These are phyloP conservation scores for Tylopilus sp. DNA, from an alignment of 768 basidiomycete species.

Conservation along the genomic window DNA sequence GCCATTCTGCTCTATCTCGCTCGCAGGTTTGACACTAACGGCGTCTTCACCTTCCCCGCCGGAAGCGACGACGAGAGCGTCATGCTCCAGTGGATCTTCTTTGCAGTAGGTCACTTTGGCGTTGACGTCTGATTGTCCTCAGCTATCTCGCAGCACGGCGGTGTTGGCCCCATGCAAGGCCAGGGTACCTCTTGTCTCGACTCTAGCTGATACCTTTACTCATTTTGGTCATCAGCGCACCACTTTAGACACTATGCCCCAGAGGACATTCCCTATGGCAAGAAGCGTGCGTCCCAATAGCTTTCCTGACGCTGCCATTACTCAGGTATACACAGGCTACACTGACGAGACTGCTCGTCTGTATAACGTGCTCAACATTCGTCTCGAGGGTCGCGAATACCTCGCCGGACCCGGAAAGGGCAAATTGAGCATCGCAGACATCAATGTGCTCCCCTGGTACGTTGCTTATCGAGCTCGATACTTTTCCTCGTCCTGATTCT, in stretches of 20 bases:
- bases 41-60: slow-evolving; percentile 64
- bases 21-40: slow-evolving; percentile 77
- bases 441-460: slow-evolving; percentile 66
- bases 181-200: slow-evolving; percentile 36
- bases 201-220: slow-evolving; percentile 6
- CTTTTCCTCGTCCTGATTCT: background rate
- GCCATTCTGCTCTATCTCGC: too few relatives aligned
- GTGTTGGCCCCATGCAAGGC: slow-evolving; percentile 87
- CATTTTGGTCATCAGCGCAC: slow-evolving; percentile 40
- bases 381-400: slow-evolving; percentile 71
- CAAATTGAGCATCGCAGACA: slow-evolving; percentile 67
- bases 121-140: background rate
- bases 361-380: slow-evolving; percentile 78
- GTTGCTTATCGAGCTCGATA: slow-evolving; percentile 3
- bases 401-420: slow-evolving; percentile 74
- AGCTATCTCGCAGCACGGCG: slow-evolving; percentile 55
- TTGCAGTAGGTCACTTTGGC: slow-evolving; percentile 45
- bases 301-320: background rate
- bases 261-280: slow-evolving; percentile 66
- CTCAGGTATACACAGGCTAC: slow-evolving; percentile 50
- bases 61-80: slow-evolving; percentile 62
- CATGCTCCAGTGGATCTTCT: slow-evolving; percentile 86
- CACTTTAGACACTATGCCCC: slow-evolving; percentile 67
- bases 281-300: slow-evolving; percentile 45
- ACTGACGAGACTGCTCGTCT: slow-evolving; percentile 78